phyloP scores from a whole-genome alignment of 805 yeast species.

The Kazachstania taianensis region DNA sequence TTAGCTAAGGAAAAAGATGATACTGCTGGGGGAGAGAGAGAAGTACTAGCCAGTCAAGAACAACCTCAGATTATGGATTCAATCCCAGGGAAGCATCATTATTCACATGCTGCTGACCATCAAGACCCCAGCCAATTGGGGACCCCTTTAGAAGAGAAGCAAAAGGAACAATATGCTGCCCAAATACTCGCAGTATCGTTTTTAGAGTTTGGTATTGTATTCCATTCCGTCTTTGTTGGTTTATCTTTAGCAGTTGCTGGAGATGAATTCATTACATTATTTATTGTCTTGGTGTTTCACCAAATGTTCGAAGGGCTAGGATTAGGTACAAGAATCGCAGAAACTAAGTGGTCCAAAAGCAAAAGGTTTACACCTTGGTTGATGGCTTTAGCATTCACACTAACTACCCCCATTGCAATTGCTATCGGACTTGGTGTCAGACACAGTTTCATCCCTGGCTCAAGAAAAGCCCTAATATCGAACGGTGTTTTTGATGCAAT shows the following conservation, averaged over 20 bases:
- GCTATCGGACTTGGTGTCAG: constrained; percentile 73
- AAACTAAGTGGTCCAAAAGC: constrained; percentile 42
- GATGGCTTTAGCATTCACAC: constrained; percentile 39
- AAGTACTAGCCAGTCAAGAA: too few species aligned
- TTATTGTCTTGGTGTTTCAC: constrained; percentile 60
- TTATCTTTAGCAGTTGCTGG: constrained; percentile 55
- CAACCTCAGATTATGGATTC: constrained; percentile 2
- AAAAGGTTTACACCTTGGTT: constrained; percentile 35
- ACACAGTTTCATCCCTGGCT: constrained; percentile 42
- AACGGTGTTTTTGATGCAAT: constrained; percentile 60
- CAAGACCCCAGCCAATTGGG: constrained; percentile 11
- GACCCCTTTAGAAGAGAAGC: constrained; percentile 7
- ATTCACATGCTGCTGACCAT: constrained; percentile 8
- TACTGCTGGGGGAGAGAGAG: neutral
- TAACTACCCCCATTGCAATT: constrained; percentile 59
- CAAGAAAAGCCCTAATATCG: constrained; percentile 44
- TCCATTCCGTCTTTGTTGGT: constrained; percentile 71
- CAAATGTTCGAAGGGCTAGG: constrained; percentile 77
- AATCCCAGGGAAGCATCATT: constrained; percentile 10
- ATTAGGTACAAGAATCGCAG: constrained; percentile 59
- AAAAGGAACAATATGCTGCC: constrained; percentile 41
- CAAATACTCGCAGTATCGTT: constrained; percentile 47
- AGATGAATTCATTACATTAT: constrained; percentile 53
- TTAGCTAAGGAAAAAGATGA: neutral
- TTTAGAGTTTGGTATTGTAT: constrained; percentile 62